Evolutionary conservation across 2,329 filamentous ascomycete species (phyloP).

Genomic region (Fusarium xyrophilum): DNA sequence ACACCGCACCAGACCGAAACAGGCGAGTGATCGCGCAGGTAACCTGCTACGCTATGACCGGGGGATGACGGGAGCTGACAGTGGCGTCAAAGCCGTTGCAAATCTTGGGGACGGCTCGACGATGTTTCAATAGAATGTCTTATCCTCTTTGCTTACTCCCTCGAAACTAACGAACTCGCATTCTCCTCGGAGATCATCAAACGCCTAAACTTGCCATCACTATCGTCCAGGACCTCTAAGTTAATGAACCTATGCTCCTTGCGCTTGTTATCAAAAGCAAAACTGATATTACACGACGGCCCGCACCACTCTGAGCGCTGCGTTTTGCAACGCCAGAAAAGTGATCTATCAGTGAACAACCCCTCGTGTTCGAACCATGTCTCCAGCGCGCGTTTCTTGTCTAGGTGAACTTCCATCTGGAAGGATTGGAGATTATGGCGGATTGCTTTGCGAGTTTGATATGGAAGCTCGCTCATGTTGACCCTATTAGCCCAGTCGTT

Average conservation of each 20-base stretch:
- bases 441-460: not conserved
- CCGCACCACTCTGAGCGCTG: not conserved
- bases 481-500: not conserved
- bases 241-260: not conserved
- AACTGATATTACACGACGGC: not conserved
- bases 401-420: not conserved
- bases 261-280: not conserved
- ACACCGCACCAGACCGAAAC: not conserved
- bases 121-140: not conserved
- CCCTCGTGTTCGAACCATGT: conserved; percentile 2
- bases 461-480: not conserved
- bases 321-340: conserved; percentile 21
- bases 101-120: not conserved
- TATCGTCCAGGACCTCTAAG: not conserved
- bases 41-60: not conserved
- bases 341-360: not conserved
- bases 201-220: not conserved
- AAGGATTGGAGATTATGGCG: not conserved
- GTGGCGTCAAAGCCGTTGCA: not conserved
- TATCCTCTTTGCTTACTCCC: not conserved
- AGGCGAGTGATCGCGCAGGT: not conserved
- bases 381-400: conserved; percentile 10
- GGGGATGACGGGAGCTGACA: too few relatives aligned
- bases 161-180: not conserved
- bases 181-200: not conserved